These are phyloP conservation scores for Phytophthora aleatoria DNA, from an alignment of 352 stramenopile species.

Conservation along the genomic window DNA sequence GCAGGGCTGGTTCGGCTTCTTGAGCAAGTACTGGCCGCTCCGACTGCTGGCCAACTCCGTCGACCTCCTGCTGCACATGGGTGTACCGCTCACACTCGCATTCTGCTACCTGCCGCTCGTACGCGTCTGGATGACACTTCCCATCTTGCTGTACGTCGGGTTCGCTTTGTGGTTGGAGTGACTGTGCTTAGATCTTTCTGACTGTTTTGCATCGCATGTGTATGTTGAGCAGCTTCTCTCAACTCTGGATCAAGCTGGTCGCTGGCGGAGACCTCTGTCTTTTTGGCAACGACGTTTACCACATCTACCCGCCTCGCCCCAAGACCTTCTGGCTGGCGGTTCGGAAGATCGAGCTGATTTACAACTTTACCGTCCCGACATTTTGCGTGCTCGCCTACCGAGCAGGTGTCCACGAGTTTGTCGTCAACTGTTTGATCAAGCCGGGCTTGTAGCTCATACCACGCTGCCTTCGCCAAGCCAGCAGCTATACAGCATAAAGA, in stretches of 20 bases:
- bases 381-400: slow-evolving; percentile 37
- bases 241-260: slow-evolving; percentile 51
- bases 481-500: not conserved
- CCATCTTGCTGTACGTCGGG: slow-evolving; percentile 45
- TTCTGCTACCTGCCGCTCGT: slow-evolving; percentile 53
- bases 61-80: slow-evolving; percentile 51
- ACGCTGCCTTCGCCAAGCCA: not conserved
- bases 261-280: slow-evolving; percentile 43
- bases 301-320: slow-evolving; percentile 49
- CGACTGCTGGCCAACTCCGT: slow-evolving; percentile 42
- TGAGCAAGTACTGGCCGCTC: slow-evolving; percentile 43
- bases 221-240: slow-evolving; percentile 40
- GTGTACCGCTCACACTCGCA: slow-evolving; percentile 42
- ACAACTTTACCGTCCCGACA: slow-evolving; percentile 45
- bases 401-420: slow-evolving; percentile 37
- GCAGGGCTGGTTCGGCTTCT: slow-evolving; percentile 52
- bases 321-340: slow-evolving; percentile 46
- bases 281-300: slow-evolving; percentile 48
- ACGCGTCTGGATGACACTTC: slow-evolving; percentile 50
- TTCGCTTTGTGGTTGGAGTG: not conserved
- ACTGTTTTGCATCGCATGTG: slow-evolving; percentile 2
- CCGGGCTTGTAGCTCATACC: slow-evolving; percentile 10
- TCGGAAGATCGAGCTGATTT: slow-evolving; percentile 52
- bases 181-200: not conserved
- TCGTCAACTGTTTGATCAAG: slow-evolving; percentile 35